Evolutionary conservation across 805 yeast genomes (phyloP), one percentile per base, ranked within the genome.

Genomic region (Spathaspora hagerdaliae): DNA sequence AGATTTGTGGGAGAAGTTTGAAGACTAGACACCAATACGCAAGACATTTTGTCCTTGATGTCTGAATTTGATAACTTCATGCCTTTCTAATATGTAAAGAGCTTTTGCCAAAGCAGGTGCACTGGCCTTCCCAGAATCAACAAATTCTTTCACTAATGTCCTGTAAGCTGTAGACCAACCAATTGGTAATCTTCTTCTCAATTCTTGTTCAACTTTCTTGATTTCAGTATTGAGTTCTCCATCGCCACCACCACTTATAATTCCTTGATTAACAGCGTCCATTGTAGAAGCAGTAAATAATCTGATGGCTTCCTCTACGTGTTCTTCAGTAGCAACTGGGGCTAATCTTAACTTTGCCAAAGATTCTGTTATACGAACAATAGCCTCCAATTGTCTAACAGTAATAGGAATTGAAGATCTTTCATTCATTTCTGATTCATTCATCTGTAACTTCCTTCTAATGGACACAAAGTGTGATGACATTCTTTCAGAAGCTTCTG

Each of bases 361-460:
- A 0, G 96, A 80, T 69, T 94, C 99, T 1, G 97, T 81, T 44
- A 94, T 94, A 71, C 99, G 91, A 41, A 94, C 82, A 56, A 94
- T 88, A 35, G 99, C 99, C 68, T 94, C 99, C 50, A 94, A 76
- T 71, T 94, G 99, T 76, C 99, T 90, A 38, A 94, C 82, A 0
- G 99, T 94, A 59, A 94, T 92, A 29, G 99, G 99, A 58, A 94
- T 94, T 1, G 97, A 85, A 0, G 97, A 90, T 56, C 97, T 77
- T 60, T 86, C 96, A 50, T 89, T 83, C 51, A 90, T 82, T 51
- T 82, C 83, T 13, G 82, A 72, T 70, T 94, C 99, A 56, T 81
- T 85, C 47, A 81, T 77, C 53, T 87, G 90, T 45, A 94, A 83
- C 49, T 83, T 83, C 56, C 85, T 84, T 61, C 99, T 77, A 55